Base-by-base conservation (phyloP, 345 rosid species). In the Boechera stricta region DNA sequence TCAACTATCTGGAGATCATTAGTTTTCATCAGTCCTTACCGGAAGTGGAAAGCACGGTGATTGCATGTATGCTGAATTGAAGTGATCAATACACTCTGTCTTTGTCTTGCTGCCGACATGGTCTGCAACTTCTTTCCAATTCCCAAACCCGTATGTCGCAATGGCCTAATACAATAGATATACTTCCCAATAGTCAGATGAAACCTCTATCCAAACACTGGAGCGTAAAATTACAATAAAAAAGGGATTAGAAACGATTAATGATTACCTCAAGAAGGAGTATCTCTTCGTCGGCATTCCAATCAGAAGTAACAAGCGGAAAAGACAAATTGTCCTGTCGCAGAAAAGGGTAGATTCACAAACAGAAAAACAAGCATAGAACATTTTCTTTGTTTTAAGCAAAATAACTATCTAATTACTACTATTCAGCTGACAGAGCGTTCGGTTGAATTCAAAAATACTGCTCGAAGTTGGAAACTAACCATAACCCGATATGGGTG, bases 231-330 rank as follows among this genome's bases (percentile, higher is more conserved):
- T 44, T 33, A 62, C 29, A 55, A 47, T 45, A 28, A 54, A 32
- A 59, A 67, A 1, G 21, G 52, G 64, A 71, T 57, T 33, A 54
- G 33, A 68, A 45, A 70, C 31, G 0, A 32, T 28, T 38, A 75
- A 54, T 51, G 60, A 76, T 53, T 73, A 92, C 99, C 98, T 92
- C 99, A 53, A 95, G 87, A 80, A 92, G 94, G 78, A 92, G 81
- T 79, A 88, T 86, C 81, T 95, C 99, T 83, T 95, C 98, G 75
- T 92, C 98, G 13, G 91, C 93, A 86, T 92, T 92, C 99, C 99
- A 95, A 71, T 90, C 91, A 78, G 89, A 86, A 82, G 90, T 78
- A 77, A 92, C 84, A 73, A 92, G 88, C 7, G 99, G 93, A 77
- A 95, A 95, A 60, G 92, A 87, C 81, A 92, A 86, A 84, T 91